Evolutionary conservation across 2,329 filamentous ascomycete genomes (phyloP), one percentile per base, ranked within the genome.

Genomic region (Leptodontidium sp.): DNA sequence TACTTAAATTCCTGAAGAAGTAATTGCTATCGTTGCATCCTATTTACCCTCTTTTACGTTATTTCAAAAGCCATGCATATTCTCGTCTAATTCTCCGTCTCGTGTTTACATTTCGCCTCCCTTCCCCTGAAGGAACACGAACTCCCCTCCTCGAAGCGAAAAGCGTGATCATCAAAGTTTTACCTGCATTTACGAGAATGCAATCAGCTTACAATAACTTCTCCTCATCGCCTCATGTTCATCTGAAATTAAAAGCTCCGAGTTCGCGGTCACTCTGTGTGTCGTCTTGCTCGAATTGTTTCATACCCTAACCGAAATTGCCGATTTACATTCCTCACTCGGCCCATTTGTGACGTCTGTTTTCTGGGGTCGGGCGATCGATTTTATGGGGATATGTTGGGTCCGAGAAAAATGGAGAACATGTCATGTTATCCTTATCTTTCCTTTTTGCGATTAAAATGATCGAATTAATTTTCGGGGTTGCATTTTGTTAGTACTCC

Each of bases 71-170:
- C 45, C n/a, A 17, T 17, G 45, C 4, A 17, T 47, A 5, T n/a
- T 14, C 6, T n/a, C 15, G 45, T 47, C 9, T 24, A 43, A 35
- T 55, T 43, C 35, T 58, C 35, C n/a, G 35, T 58, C 55, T 58
- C 26, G 55, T 58, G 40, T 58, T 58, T 38, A 40, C 55, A n/a
- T 40, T 17, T 58, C 55, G 55, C 35, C 55, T 40, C 55, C 9
- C 53, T 9, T 12, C 4, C 45, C n/a, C 45, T 8, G 8, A 58
- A 12, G 35, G 35, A 58, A 58, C 55, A 58, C 55, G 55, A 58
- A 40, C 32, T 55, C 43, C 4, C 11, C 12, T 45, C 3, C 43
- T 45, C 11, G 17, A 7, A 17, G 43, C 43, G 17, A 12, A 45
- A 32, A 32, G 29, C 29, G 29, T 32, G 29, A 32, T 32, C 29